Percentiles rank a stretch among this genome's conserved stretches.
phyloP scores from a whole-genome alignment of 176 grass and related monocot species.

The Rhipidocladum racemiflorum region DNA sequence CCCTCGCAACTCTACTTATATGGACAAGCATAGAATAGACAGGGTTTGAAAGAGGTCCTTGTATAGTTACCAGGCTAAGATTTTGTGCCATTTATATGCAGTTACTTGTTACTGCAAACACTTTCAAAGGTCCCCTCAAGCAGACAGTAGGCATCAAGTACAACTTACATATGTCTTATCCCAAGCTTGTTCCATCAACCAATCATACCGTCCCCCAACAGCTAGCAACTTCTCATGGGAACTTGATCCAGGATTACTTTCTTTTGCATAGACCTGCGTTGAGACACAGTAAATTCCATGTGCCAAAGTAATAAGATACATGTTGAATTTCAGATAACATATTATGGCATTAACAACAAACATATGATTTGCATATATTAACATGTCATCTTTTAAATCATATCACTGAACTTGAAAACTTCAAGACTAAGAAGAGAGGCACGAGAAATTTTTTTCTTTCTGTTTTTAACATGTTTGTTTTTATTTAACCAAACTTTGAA shows the following conservation, averaged over 20 bases:
- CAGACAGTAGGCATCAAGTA: constrained; percentile 16
- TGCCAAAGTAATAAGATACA: constrained; percentile 15
- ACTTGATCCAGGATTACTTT: constrained; percentile 47
- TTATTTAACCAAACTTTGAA: background rate
- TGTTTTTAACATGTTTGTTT: background rate
- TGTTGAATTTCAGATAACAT: constrained; percentile 15
- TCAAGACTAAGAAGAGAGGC: background rate
- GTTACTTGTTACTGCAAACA: constrained; percentile 26
- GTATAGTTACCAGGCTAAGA: constrained; percentile 2
- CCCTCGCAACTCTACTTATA: background rate
- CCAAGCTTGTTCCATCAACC: constrained; percentile 71
- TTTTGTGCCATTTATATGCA: background rate
- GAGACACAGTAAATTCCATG: background rate
- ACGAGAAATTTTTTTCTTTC: background rate
- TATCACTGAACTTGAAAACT: background rate
- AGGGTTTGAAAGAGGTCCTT: background rate
- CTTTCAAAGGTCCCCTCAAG: constrained; percentile 8
- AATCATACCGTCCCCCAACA: constrained; percentile 89
- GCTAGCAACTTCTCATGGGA: constrained; percentile 74
- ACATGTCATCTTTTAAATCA: constrained; percentile 7
- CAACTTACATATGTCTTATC: constrained; percentile 60
- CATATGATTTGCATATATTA: constrained; percentile 19
- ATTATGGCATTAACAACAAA: background rate
- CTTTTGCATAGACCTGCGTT: constrained; percentile 79
- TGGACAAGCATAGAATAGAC: background rate